Base-by-base conservation (phyloP, 768 basidiomycete genomes). In the Lactifluus echinatus region DNA sequence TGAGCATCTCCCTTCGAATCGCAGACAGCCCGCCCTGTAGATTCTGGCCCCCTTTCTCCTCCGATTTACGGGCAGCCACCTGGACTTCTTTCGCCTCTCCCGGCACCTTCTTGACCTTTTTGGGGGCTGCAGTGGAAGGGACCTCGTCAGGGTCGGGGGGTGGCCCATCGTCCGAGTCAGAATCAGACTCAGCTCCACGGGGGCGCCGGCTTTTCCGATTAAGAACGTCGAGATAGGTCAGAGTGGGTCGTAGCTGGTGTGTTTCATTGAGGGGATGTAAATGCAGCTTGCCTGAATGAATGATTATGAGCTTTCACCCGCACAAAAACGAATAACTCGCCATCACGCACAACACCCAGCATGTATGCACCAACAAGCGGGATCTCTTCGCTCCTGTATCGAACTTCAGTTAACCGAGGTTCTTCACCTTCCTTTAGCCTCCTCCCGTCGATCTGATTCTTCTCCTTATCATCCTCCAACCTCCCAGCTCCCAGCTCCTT, bases 131-230 rank as follows among this genome's bases (percentile, higher is more conserved):
- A 4, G 71, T 60, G n/a, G 80, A 77, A 1, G 72, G 68, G 5
- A 76, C 77, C 52, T 89, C 87, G 61, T 90, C 88, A 14, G 87
- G 87, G 65, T 91, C 88, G 42, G 81, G 84, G 24, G 86, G 87
- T 23, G 87, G 86, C 0, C 83, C 88, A 52, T 87, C 85, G 55
- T 89, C 87, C 7, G 83, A 84, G 44, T 90, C 89, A 1, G 84
- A 84, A 55, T 84, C 88, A 3, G 77, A 80, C 8, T 76, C 81
- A 33, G 65, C 70, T 14, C 68, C 77, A 40, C 70, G 67, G 39
- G 73, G 72, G 21, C 75, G 73, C 46, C 78, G 81, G 59, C 69
- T 74, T 72, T 85, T 89, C 36, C 81, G 81, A 23, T 83, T 82
- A 53, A 85, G 67, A 57, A 80, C 70, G 67, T 93, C 91, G 60